phyloP scores from a whole-genome alignment of 164 flowering plant species.

The Annona squamosa region DNA sequence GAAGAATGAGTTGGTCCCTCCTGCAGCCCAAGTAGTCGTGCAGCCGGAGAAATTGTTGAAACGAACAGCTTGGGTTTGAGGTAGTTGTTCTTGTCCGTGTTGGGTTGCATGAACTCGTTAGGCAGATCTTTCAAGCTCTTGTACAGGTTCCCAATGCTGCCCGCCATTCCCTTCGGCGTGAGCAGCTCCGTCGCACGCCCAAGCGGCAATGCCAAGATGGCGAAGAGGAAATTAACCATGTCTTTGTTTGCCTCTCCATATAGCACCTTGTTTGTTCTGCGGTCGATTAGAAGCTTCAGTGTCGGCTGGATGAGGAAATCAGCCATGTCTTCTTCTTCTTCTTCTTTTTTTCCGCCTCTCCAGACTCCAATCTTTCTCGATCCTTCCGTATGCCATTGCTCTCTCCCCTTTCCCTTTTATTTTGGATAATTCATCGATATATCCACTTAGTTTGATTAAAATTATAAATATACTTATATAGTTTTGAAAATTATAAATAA shows the following conservation, averaged over 20 bases:
- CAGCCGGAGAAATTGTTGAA: not conserved
- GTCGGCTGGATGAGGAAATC: not conserved
- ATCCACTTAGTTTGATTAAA: too few species aligned
- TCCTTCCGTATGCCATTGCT: too few species aligned
- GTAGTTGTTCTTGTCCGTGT: not conserved
- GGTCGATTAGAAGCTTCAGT: slow-evolving; percentile 3
- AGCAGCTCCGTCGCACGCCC: not conserved
- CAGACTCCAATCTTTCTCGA: too few species aligned
- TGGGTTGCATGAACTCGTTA: not conserved
- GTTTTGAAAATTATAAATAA: too few species aligned
- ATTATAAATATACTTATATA: too few species aligned
- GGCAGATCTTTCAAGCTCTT: slow-evolving; percentile 1
- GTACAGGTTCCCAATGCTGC: slow-evolving; percentile 3
- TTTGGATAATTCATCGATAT: too few species aligned
- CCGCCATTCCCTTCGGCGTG: not conserved
- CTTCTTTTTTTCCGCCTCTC: too few species aligned
- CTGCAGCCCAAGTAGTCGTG: not conserved
- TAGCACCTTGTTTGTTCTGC: not conserved
- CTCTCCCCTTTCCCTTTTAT: too few species aligned
- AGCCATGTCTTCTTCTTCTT: too few species aligned
- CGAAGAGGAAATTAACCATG: slow-evolving; percentile 4
- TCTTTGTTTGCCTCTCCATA: slow-evolving; percentile 7
- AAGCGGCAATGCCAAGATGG: not conserved
- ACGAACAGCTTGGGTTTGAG: not conserved
- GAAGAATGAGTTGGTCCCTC: not conserved